Conservation (phyloP, 1,284 basidiomycete species). For the Microbotryomycetes sp. region DNA sequence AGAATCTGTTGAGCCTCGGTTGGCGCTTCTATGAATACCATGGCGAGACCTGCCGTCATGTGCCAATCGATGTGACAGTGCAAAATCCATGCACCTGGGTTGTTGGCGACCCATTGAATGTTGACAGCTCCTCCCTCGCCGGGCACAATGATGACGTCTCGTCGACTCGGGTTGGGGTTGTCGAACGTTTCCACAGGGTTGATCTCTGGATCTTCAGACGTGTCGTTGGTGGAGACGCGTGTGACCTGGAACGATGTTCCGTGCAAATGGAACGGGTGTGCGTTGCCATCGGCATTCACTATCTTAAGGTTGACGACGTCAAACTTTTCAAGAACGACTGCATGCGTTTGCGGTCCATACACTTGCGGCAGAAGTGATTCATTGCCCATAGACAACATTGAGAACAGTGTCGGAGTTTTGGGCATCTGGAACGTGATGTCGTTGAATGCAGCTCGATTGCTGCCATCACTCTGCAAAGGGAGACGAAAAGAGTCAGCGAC, state of each 20-base stretch:
- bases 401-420: conserved; percentile 65
- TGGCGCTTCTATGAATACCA: conserved; percentile 69
- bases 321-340: conserved; percentile 61
- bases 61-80: conserved; percentile 57
- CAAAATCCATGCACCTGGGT: conserved; percentile 77
- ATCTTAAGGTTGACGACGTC: conserved; percentile 72
- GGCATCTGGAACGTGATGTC: conserved; percentile 45
- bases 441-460: conserved; percentile 69
- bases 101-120: conserved; percentile 64
- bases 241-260: conserved; percentile 65
- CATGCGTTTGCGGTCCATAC: conserved; percentile 65
- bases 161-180: conserved; percentile 73
- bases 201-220: conserved; percentile 64
- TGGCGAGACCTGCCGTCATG: conserved; percentile 65
- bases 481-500: too few species aligned
- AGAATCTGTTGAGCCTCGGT: conserved; percentile 51
- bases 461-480: conserved; percentile 54
- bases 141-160: conserved; percentile 57
- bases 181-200: conserved; percentile 74
- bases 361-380: conserved; percentile 62
- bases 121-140: conserved; percentile 54
- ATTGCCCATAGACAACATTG: conserved; percentile 64
- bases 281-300: conserved; percentile 54
- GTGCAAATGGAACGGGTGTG: conserved; percentile 57
- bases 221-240: conserved; percentile 59